Evolutionary conservation across 192 early-diverging fungal species (phyloP), one percentile per base, ranked within the genome.

Genomic region (Lobosporangium transversale): DNA sequence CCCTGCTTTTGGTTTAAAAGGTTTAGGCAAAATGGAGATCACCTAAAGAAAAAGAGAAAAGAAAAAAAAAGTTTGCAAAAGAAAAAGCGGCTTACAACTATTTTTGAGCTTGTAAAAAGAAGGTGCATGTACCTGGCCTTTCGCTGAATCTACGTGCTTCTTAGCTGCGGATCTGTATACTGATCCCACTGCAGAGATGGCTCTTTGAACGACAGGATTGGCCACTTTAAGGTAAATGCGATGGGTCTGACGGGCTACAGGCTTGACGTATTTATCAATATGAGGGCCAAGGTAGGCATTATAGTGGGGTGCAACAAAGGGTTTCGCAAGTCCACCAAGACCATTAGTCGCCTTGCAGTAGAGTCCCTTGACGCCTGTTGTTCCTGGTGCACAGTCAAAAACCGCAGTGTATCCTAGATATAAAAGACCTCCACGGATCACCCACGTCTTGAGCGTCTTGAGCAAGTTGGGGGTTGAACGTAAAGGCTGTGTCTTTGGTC

Each of bases 271-370:
- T 1, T 44, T 37, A 42, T 75, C 71, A 18, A 75, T 63, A 61
- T 75, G 71, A 17, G 71, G 44, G 42, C 71, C 71, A 0, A 75
- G 12, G 29, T 75, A 43, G 3, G 62, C 52, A 30, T 66, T 75
- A 36, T 75, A 75, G 21, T 66, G 58, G 5, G 71, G 71, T 15
- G 62, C 71, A 18, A 66, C 44, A 20, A 42, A 66, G 9, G 71
- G 71, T 9, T 75, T 75, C 12, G 58, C 43, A 5, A 75, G 52
- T 2, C 71, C 71, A 10, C 71, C 63, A 10, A 66, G 8, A 27
- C 71, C 63, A 32, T 75, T 75, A 12, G 71, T 75, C 26, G 71
- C 45, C 44, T 75, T 75, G 49, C 71, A 75, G 30, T 75, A 75
- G 18, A 64, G 37, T 1, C 71, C 71, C 29, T 49, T 66, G 17